These are phyloP conservation scores for Septoria linicola DNA, from an alignment of 2,329 filamentous ascomycete species.

Conservation along the genomic window DNA sequence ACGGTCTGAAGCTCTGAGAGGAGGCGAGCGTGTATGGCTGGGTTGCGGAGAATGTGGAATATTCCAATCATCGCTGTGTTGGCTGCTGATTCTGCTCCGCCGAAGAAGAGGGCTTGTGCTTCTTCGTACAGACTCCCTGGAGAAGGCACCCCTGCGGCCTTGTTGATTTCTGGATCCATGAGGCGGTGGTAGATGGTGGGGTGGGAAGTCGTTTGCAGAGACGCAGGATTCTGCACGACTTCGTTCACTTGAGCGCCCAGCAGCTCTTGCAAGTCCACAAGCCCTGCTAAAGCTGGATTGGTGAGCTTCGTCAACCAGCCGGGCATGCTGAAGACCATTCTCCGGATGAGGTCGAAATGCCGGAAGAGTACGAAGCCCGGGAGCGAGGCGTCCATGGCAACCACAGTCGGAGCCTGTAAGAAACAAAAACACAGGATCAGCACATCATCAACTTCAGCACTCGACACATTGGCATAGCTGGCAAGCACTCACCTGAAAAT, in stretches of 20 bases:
- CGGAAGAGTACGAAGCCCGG: slow-evolving; percentile 42
- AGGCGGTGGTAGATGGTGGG: slow-evolving; percentile 42
- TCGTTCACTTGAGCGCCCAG: slow-evolving; percentile 37
- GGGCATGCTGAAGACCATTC: slow-evolving; percentile 41
- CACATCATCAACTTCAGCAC: not conserved
- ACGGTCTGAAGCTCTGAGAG: slow-evolving; percentile 39
- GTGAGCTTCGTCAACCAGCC: slow-evolving; percentile 40
- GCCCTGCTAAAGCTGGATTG: slow-evolving; percentile 40
- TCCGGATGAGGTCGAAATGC: slow-evolving; percentile 41
- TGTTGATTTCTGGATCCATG: slow-evolving; percentile 37
- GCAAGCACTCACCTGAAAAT: slow-evolving; percentile 36
- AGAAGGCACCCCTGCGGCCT: slow-evolving; percentile 37
- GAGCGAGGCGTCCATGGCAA: slow-evolving; percentile 43
- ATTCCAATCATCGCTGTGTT: slow-evolving; percentile 45
- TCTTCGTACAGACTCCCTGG: slow-evolving; percentile 45
- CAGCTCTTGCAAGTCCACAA: slow-evolving; percentile 43
- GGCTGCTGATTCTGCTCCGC: slow-evolving; percentile 48
- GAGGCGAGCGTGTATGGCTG: slow-evolving; percentile 37
- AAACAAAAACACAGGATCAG: not conserved
- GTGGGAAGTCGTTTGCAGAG: slow-evolving; percentile 38
- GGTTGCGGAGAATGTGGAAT: slow-evolving; percentile 43
- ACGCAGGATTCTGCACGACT: slow-evolving; percentile 35
- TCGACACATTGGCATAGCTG: no score
- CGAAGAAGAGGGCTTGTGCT: slow-evolving; percentile 49
- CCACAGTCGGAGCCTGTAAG: slow-evolving; percentile 41